Base-by-base conservation (phyloP, 208 protist genomes). In the Trypanosoma avium region DNA sequence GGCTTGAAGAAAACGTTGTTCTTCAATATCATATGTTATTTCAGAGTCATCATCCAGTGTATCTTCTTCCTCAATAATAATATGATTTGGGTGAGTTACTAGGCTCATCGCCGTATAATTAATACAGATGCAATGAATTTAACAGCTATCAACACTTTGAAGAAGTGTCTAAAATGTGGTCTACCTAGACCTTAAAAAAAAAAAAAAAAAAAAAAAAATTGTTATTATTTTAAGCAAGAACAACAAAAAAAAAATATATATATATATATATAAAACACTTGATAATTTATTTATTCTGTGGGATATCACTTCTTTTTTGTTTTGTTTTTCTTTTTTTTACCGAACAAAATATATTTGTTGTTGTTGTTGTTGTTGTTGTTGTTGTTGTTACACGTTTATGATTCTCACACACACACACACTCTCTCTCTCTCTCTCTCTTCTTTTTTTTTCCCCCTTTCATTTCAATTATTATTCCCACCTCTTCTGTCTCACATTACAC, bases 101-200 rank as follows among this genome's bases (percentile, higher is more conserved):
- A 89, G 67, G 63, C 77, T 89, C 82, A 89, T 89, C 5, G 4
- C 21, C 19, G 30, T 36, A n/a, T 22, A 48, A n/a, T 49, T 48
- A 42, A 15, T 9, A 43, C 55, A 42, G 12, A 49, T 10, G 10
- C 26, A 45, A 4, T 10, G 2, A 33, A 13, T 35, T 3, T 4
- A 29, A 49, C 17, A 63, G 40, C 5, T 17, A 26, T 32, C 13
- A 52, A 32, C 29, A 52, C 47, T n/a, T n/a, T n/a, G n/a, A n/a
- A n/a, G n/a, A n/a, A n/a, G n/a, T n/a, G n/a, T n/a, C n/a, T n/a
- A n/a, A n/a, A n/a, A n/a, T 24, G 1, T 36, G 29, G 35, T 36
- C 29, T 19, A 35, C 21, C 27, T 19, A 1, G n/a, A 33, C 12
- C 1, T n/a, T 29, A 33, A 55, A 27, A 33, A 2, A 55, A 36